Percentiles rank a stretch among this genome's conserved stretches.
Evolutionary conservation across 805 yeast species (phyloP).

Genomic region (Kockiozyma suomiensis): DNA sequence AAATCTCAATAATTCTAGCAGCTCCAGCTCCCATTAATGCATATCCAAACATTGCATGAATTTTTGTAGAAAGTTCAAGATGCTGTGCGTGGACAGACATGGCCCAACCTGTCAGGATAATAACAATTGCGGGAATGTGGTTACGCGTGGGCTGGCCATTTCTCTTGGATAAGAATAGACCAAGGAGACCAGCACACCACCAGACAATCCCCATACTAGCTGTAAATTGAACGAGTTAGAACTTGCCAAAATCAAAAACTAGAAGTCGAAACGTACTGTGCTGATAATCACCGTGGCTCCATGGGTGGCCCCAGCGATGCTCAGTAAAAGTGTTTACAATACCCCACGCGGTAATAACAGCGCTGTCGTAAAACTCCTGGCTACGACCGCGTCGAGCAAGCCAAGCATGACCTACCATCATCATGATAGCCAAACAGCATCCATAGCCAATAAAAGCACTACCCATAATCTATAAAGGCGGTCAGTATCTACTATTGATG

Average conservation of each 20-base stretch:
- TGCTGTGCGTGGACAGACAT: conserved; percentile 89
- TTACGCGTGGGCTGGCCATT: conserved; percentile 55
- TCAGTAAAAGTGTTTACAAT: conserved; percentile 93
- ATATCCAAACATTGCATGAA: conserved; percentile 84
- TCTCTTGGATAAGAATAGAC: conserved; percentile 68
- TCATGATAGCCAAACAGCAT: conserved; percentile 62
- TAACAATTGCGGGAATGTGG: conserved; percentile 77
- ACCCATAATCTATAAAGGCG: conserved; percentile 72
- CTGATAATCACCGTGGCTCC: conserved; percentile 93
- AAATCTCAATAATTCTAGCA: conserved; percentile 74
- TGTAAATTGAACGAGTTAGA: conserved; percentile 8
- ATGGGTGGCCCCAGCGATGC: conserved; percentile 92
- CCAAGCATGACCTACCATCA: conserved; percentile 68
- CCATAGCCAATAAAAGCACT: conserved; percentile 83
- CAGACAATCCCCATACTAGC: conserved; percentile 95
- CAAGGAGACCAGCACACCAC: conserved; percentile 93
- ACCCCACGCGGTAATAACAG: conserved; percentile 86
- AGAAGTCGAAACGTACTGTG: conserved; percentile 18
- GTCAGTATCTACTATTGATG: neutral
- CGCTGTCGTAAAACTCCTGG: conserved; percentile 84
- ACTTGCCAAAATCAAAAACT: neutral
- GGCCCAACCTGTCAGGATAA: conserved; percentile 89
- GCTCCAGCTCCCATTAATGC: conserved; percentile 79
- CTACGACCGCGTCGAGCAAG: conserved; percentile 52
- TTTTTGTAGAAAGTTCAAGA: conserved; percentile 75